A percentile compares a stretch with the other conserved stretches of the same genome.
These are phyloP conservation scores for Termitomyces sp. DNA, from an alignment of 768 basidiomycete species.

Conservation along the genomic window DNA sequence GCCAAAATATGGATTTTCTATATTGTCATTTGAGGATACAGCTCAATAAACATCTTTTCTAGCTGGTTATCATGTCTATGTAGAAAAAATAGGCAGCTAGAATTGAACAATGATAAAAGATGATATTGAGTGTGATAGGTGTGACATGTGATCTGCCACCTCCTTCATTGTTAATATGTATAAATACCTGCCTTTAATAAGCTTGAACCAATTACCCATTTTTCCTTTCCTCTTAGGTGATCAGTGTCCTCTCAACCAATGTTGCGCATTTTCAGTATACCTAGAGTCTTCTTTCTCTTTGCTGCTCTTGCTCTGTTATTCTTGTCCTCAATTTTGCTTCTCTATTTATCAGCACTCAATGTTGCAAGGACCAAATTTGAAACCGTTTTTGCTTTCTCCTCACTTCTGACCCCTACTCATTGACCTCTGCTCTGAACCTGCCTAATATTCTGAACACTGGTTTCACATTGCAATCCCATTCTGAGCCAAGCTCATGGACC, in stretches of 20 bases:
- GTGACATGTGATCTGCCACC: neutral
- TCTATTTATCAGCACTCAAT: slow-evolving; percentile 62
- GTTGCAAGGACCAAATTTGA: slow-evolving; percentile 54
- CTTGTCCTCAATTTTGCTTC: slow-evolving; percentile 67
- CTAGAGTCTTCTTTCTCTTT: slow-evolving; percentile 48
- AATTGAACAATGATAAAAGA: neutral
- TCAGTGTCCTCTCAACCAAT: slow-evolving; percentile 2
- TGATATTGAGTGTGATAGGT: neutral
- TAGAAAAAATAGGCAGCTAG: neutral
- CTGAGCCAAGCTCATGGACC: no score
- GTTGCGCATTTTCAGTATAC: slow-evolving; percentile 43
- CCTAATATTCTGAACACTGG: no score
- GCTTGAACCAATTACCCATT: neutral
- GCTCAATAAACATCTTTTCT: neutral
- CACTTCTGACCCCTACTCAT: no score
- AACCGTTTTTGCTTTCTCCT: no score
- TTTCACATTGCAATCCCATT: no score
- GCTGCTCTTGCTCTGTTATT: slow-evolving; percentile 62
- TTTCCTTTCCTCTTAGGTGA: neutral
- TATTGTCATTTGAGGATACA: neutral
- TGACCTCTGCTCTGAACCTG: no score
- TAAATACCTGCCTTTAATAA: neutral
- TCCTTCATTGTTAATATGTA: neutral
- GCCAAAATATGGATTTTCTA: no score
- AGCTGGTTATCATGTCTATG: neutral